phyloP scores from a whole-genome alignment of 768 basidiomycete genomes.

The Ephemerocybe angulata region DNA sequence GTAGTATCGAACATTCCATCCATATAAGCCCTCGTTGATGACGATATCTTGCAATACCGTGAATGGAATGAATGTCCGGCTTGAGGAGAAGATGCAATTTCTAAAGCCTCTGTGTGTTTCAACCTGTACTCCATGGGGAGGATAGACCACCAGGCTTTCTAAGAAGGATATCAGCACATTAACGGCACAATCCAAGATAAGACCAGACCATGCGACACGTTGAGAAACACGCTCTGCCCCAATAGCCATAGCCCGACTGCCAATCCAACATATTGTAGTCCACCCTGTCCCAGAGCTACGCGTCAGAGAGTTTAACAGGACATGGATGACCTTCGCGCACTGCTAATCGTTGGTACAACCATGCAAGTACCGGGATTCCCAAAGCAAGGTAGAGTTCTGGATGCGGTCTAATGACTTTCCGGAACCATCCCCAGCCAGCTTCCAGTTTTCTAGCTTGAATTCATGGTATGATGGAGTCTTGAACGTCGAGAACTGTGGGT shows the following conservation, averaged over 20 bases:
- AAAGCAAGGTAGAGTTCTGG: not conserved
- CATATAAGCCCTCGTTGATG: constrained; percentile 68
- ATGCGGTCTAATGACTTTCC: constrained; percentile 24
- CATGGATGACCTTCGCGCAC: not conserved
- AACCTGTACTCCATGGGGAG: constrained; percentile 70
- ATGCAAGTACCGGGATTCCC: not conserved
- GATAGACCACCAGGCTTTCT: constrained; percentile 72
- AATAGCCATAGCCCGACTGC: not conserved
- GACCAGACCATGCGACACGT: not conserved
- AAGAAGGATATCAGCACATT: not conserved
- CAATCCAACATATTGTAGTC: not conserved
- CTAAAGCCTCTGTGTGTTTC: constrained; percentile 65
- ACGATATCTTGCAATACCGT: constrained; percentile 54
- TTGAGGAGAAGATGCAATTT: constrained; percentile 30
- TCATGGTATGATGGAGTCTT: constrained; percentile 48
- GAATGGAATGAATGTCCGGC: constrained; percentile 58
- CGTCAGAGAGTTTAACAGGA: not conserved
- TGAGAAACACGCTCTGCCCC: not conserved
- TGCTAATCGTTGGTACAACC: not conserved
- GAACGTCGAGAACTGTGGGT: constrained; percentile 52
- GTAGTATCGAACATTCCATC: constrained; percentile 75
- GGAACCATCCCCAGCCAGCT: constrained; percentile 9
- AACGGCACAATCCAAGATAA: constrained; percentile 16
- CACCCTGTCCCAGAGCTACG: not conserved
- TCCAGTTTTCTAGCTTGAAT: constrained; percentile 58